Base-by-base conservation (phyloP, 345 rosid genomes). In the Aurinia saxatilis region DNA sequence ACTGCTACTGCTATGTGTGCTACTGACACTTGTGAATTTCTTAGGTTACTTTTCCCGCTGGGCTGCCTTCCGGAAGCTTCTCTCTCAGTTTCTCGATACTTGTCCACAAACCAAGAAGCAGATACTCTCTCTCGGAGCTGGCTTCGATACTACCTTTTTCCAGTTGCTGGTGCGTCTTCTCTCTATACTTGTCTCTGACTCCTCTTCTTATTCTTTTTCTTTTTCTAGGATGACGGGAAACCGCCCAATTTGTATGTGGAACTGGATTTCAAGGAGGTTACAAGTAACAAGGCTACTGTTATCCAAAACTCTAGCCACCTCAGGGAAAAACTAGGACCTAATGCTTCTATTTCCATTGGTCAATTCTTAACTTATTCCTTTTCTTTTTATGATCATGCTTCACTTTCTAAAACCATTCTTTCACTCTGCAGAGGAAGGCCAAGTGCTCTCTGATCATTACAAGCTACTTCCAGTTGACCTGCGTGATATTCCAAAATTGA, bases 191-290 rank as follows among this genome's bases (percentile, higher is more conserved):
- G 2, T 38, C 11, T 19, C 19, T 1, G 45, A 58, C 41, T 37
- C 36, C 30, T 57, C 7, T 70, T 37, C 57, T 39, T 17, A 34
- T 53, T 40, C 34, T 45, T 16, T 45, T 16, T 15, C 63, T 10
- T 45, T 73, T 33, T 11, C 14, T 87, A 93, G 99, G 96, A 85
- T 62, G 96, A 93, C 70, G 96, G 87, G 23, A 84, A 73, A 71
- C 84, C 86, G 10, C 96, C 97, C 7, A 48, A 71, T 74, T 66
- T 93, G 59, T 90, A 87, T 13, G 99, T 93, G 68, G 99, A 93
- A 78, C 77, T 93, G 73, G 99, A 90, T 80, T 93, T 87, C 70
- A 84, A 81, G 74, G 96, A 93, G 99, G 97, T 93, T 27, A 85
- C 99, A 41, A 68, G 88, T 50, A 90, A 84, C 77, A 93, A 93